Conservation (phyloP, 2,329 filamentous ascomycete species). For the Xylaria sp. region DNA sequence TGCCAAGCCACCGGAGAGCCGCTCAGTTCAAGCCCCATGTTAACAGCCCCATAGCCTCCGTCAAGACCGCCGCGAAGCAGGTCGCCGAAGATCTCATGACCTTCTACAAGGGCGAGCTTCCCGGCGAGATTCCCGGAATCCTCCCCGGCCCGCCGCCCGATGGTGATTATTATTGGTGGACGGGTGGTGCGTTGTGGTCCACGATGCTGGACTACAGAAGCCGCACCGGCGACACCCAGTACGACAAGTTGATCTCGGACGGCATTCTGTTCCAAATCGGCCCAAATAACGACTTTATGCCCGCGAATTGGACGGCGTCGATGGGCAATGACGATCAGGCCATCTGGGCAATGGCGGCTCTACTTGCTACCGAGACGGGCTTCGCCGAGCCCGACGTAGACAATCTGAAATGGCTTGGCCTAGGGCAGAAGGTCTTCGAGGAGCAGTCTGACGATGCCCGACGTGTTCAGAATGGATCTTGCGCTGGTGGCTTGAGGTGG, state of each 20-base stretch:
- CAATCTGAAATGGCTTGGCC: slow-evolving; percentile 61
- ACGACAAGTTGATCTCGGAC: slow-evolving; percentile 52
- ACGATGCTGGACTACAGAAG: slow-evolving; percentile 59
- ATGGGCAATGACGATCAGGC: slow-evolving; percentile 60
- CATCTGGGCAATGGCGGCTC: slow-evolving; percentile 68
- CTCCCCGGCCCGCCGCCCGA: slow-evolving; percentile 25
- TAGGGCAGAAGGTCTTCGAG: slow-evolving; percentile 68
- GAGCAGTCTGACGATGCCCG: slow-evolving; percentile 51
- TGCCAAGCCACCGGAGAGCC: background rate
- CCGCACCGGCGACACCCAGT: slow-evolving; percentile 55
- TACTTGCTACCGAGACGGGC: slow-evolving; percentile 64
- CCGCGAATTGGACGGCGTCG: slow-evolving; percentile 44
- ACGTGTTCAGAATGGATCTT: slow-evolving; percentile 57
- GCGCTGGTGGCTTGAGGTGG: slow-evolving; percentile 68
- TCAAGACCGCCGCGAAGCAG: slow-evolving; percentile 36
- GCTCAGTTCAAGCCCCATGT: background rate
- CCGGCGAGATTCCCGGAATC: slow-evolving; percentile 35
- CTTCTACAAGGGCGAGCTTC: slow-evolving; percentile 37
- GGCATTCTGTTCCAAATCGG: slow-evolving; percentile 52
- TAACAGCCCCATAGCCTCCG: slow-evolving; percentile 32
- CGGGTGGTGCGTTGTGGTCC: slow-evolving; percentile 56
- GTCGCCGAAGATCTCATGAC: slow-evolving; percentile 41
- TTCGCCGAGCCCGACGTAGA: slow-evolving; percentile 56
- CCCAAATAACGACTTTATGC: slow-evolving; percentile 49
- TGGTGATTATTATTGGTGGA: slow-evolving; percentile 58